phyloP scores from a whole-genome alignment of 2,329 filamentous ascomycete genomes.

The Neocucurbitaria cava region DNA sequence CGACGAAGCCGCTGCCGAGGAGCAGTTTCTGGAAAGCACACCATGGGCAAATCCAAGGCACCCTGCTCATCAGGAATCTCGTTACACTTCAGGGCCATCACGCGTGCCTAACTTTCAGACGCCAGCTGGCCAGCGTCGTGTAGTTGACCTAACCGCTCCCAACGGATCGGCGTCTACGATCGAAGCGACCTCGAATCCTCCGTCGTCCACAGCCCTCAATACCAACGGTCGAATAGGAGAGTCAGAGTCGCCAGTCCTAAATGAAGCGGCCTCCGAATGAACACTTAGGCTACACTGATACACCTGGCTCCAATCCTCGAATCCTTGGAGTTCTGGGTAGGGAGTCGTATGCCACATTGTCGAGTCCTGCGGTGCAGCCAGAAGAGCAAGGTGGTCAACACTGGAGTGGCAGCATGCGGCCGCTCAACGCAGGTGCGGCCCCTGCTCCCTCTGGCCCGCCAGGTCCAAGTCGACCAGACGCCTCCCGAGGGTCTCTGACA shows the following conservation, averaged over 20 bases:
- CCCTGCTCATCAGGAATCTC: conserved; percentile 47
- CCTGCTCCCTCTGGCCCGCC: conserved; percentile 21
- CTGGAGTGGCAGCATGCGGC: conserved; percentile 30
- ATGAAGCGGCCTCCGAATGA: conserved; percentile 46
- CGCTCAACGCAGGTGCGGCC: conserved; percentile 21
- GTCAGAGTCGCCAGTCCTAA: conserved; percentile 48
- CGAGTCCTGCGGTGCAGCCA: conserved; percentile 35
- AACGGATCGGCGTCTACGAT: conserved; percentile 51
- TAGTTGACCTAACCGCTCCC: conserved; percentile 43
- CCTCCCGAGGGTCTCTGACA: conserved; percentile 28
- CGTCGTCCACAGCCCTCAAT: conserved; percentile 40
- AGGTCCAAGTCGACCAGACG: conserved; percentile 32
- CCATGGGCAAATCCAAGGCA: conserved; percentile 89
- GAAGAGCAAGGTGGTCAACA: conserved; percentile 37
- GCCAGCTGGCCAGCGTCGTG: conserved; percentile 44
- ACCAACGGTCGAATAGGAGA: conserved; percentile 37
- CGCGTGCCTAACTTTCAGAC: conserved; percentile 45
- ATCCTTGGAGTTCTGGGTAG: conserved; percentile 29
- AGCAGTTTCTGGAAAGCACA: conserved; percentile 87
- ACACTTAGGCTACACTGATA: conserved; percentile 34
- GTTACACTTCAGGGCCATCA: conserved; percentile 38
- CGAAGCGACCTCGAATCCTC: conserved; percentile 48
- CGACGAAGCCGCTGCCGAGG: conserved; percentile 71
- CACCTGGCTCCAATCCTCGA: conserved; percentile 34
- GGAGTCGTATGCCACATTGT: conserved; percentile 39